A percentile compares a stretch with the other conserved stretches of the same genome.
These are phyloP conservation scores for Fraxinus velutina DNA, from an alignment of 305 asterid species.

Conservation along the genomic window DNA sequence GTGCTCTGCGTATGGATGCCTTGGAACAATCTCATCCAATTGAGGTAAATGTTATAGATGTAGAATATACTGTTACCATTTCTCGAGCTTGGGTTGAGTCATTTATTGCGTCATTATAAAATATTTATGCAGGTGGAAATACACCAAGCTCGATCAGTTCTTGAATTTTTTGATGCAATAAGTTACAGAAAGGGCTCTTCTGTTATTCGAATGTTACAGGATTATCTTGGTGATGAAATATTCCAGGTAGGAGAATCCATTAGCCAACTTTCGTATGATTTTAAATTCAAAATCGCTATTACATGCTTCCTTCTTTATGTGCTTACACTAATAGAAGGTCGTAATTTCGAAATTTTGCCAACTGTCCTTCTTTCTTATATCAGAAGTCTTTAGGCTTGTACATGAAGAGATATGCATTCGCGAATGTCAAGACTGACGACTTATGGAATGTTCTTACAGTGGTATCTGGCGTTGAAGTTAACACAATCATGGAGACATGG, in stretches of 20 bases:
- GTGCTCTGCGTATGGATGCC: constrained; percentile 35
- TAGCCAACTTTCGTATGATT: background rate
- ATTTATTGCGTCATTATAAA: background rate
- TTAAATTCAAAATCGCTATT: background rate
- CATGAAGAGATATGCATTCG: constrained; percentile 35
- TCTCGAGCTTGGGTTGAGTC: background rate
- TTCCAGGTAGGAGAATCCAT: constrained; percentile 28
- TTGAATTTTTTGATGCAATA: constrained; percentile 35
- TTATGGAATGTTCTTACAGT: constrained; percentile 41
- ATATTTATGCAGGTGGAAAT: constrained; percentile 33
- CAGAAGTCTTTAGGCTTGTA: constrained; percentile 37
- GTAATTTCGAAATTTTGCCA: background rate
- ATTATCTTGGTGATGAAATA: constrained; percentile 37
- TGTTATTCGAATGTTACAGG: constrained; percentile 31
- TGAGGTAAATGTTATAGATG: constrained; percentile 24
- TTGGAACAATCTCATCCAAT: constrained; percentile 43
- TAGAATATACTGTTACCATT: background rate
- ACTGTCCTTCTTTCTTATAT: constrained; percentile 6
- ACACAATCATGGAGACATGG: constrained; percentile 36
- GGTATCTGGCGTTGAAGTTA: constrained; percentile 33
- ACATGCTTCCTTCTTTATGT: background rate
- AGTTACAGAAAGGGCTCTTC: constrained; percentile 38
- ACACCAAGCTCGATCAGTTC: constrained; percentile 33
- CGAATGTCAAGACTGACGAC: constrained; percentile 42
- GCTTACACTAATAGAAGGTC: background rate